A percentile compares a stretch with the other conserved stretches of the same genome.
Conservation (phyloP, 805 yeast species). For the Sungouiella thailandica region DNA sequence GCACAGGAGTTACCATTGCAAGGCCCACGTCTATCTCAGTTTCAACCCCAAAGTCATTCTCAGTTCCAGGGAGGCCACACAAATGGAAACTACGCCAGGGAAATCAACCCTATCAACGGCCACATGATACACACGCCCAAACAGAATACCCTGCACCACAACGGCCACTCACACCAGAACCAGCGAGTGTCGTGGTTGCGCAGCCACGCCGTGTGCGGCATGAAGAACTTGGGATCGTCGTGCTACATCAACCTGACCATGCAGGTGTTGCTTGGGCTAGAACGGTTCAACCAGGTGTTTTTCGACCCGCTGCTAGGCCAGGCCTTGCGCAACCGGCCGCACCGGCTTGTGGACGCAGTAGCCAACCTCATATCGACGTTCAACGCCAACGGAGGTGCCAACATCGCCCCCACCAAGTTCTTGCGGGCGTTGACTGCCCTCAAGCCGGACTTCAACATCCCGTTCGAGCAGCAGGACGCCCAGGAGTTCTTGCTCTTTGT, state of each 20-base stretch:
- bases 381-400: constrained; percentile 51
- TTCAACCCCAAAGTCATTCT: no score
- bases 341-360: constrained; percentile 43
- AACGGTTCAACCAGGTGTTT: constrained; percentile 46
- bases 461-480: constrained; percentile 76
- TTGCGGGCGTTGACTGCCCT: constrained; percentile 45
- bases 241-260: constrained; percentile 74
- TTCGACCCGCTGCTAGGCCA: constrained; percentile 6
- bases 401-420: constrained; percentile 63
- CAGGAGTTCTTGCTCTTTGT: constrained; percentile 69
- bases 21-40: no score
- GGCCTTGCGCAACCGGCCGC: neutral
- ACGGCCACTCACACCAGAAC: no score
- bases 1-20: no score
- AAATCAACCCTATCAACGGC: neutral
- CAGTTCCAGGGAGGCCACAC: no score
- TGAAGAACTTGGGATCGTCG: constrained; percentile 65
- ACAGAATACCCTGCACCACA: no score
- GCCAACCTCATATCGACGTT: constrained; percentile 54
- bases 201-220: constrained; percentile 51
- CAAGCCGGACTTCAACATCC: constrained; percentile 66
- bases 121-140: neutral
- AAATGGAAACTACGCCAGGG: no score
- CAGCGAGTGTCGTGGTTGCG: no score
- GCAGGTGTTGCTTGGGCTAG: constrained; percentile 60